Base-by-base conservation (phyloP, 129 eudicot genomes). In the Saussurea involucrata region DNA sequence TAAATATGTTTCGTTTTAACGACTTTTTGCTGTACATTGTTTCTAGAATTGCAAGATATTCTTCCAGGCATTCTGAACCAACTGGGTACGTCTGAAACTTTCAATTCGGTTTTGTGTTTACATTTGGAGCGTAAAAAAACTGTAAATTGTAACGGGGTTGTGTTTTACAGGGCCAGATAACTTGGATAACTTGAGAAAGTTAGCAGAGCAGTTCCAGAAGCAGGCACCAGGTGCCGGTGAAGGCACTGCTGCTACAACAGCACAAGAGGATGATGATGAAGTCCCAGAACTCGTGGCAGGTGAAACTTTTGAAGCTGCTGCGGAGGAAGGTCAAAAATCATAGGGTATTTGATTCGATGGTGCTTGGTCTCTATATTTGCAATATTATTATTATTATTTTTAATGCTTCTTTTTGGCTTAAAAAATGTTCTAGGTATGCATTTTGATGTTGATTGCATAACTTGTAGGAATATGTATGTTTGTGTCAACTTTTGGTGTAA, bases 51-150 rank as follows among this genome's bases (percentile, higher is more conserved):
- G 84, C 89, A 88, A 83, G 96, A 90, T 68, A 90, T 92, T 79
- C 98, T 92, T 18, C 98, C 98, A 0, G 89, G 88, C 67, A 92
- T 92, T 42, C 82, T 92, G 24, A 85, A 92, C 75, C 98, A 92
- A 72, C 84, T 92, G 74, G 98, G 96, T 92, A 92, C 70, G 84
- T 63, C n/a, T 5, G 0, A 57, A 66, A 29, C 20, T 63, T 4
- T 21, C 17, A 12, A n/a, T 68, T 10, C 2, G 9, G 24, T 17
- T 71, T 6, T 27, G 63, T 71, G 6, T 49, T 40, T 8, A 2
- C 46, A 15, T 71, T 2, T 10, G 25, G 46, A 27, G 21, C 8
- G 1, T 31, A 24, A 63, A 40, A 61, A 65, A 40, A 36, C 17
- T 1, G 22, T 53, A 53, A 63, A 34, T 10, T 40, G 12, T 66